Evolutionary conservation across 2,329 filamentous ascomycete species (phyloP).

Genomic region (Calonectria montana): DNA sequence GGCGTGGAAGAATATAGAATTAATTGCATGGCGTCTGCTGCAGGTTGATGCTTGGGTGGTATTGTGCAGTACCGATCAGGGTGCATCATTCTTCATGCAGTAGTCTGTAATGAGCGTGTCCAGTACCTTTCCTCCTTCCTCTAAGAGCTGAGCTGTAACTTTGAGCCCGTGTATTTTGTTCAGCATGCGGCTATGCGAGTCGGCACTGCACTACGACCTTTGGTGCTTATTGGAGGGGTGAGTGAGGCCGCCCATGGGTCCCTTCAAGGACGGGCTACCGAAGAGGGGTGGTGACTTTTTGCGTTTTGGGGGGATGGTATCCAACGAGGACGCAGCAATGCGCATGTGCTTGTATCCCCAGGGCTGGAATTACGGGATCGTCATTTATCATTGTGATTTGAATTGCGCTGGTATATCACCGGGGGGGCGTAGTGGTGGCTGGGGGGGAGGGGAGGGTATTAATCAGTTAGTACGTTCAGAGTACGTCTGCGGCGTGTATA

Average conservation of each 20-base stretch:
- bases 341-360: conserved; percentile 1
- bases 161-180: neutral
- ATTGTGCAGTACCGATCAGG: neutral
- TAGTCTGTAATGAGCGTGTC: neutral
- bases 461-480: neutral
- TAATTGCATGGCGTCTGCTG: neutral
- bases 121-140: neutral
- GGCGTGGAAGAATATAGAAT: neutral
- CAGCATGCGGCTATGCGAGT: neutral
- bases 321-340: conserved; percentile 7
- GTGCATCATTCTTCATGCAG: neutral
- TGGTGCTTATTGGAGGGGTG: neutral
- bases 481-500: conserved; percentile 8
- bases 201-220: neutral
- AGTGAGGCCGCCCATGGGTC: conserved; percentile 10
- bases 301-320: neutral
- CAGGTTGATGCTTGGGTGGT: neutral
- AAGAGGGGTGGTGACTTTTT: neutral
- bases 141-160: neutral
- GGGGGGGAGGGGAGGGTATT: neutral
- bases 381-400: conserved; percentile 5
- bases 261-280: neutral
- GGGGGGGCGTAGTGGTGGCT: neutral
- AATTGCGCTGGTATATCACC: conserved; percentile 17
- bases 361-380: conserved; percentile 12